A percentile compares a stretch with the other conserved stretches of the same genome.
Conservation (phyloP, 495 filamentous ascomycete species). For the Lichenothelia convexa region DNA sequence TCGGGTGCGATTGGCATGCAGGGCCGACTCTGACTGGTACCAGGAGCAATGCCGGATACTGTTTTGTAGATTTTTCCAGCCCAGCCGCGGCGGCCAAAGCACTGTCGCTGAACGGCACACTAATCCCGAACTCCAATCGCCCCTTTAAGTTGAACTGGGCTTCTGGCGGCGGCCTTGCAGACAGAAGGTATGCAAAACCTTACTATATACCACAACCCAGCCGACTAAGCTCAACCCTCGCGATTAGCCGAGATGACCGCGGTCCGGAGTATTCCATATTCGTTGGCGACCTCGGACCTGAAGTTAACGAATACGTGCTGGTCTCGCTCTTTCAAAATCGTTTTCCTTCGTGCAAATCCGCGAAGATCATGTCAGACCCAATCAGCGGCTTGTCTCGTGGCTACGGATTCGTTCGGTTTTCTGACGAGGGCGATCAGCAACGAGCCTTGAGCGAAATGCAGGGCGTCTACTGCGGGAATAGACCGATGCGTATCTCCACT, state of each 20-base stretch:
- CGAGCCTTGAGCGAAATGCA: constrained; percentile 94
- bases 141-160: constrained; percentile 99
- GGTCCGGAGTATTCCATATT: constrained; percentile 95
- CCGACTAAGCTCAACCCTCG: no score
- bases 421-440: constrained; percentile 87
- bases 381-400: constrained; percentile 94
- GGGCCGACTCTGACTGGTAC: constrained; percentile 28
- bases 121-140: constrained; percentile 85
- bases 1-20: no score
- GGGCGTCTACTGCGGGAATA: constrained; percentile 96
- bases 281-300: constrained; percentile 90
- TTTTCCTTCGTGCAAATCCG: constrained; percentile 94
- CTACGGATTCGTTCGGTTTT: constrained; percentile 96
- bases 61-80: constrained; percentile 85
- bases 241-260: constrained; percentile 77
- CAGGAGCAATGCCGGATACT: constrained; percentile 92
- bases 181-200: no score
- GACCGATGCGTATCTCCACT: constrained; percentile 96
- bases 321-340: constrained; percentile 92
- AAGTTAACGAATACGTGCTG: constrained; percentile 97
- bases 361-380: constrained; percentile 99
- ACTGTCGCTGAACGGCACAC: constrained; percentile 67
- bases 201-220: no score
- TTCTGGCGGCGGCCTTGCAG: constrained; percentile 85
- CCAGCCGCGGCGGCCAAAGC: constrained; percentile 81